Conservation (phyloP, 2,329 filamentous ascomycete genomes). For the Diaporthe velutina region DNA sequence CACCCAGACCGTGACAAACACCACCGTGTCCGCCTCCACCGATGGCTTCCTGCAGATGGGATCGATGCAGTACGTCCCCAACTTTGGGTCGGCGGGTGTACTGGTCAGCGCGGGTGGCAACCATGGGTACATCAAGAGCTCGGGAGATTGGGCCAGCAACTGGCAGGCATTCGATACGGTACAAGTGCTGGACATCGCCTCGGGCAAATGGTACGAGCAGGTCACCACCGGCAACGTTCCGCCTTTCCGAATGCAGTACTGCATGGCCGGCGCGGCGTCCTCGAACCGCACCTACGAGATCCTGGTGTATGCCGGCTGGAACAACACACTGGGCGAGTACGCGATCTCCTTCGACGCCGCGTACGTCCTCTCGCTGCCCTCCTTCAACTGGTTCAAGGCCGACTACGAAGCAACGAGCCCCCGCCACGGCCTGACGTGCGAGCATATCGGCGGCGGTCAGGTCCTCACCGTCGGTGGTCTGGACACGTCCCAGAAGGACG, state of each 20-base stretch:
- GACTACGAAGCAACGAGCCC: constrained; percentile 41
- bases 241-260: constrained; percentile 41
- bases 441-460: constrained; percentile 52
- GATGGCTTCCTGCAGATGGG: constrained; percentile 15
- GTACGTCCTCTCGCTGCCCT: constrained; percentile 44
- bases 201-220: constrained; percentile 42
- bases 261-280: constrained; percentile 43
- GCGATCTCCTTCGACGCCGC: constrained; percentile 42
- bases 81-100: constrained; percentile 27
- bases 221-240: constrained; percentile 41
- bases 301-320: constrained; percentile 44
- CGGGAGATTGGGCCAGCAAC: not conserved
- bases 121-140: constrained; percentile 28
- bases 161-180: constrained; percentile 34
- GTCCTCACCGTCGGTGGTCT: constrained; percentile 54
- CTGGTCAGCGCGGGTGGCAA: constrained; percentile 17
- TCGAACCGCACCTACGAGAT: constrained; percentile 44
- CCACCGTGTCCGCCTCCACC: constrained; percentile 2
- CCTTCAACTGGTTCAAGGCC: constrained; percentile 44
- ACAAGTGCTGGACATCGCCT: constrained; percentile 40
- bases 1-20: constrained; percentile 25
- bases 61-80: constrained; percentile 28
- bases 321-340: constrained; percentile 38
- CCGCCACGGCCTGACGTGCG: constrained; percentile 43
- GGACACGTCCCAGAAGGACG: constrained; percentile 39